Base-by-base conservation (phyloP, 2,329 filamentous ascomycete genomes). In the Paracoccidioides brasiliensis region DNA sequence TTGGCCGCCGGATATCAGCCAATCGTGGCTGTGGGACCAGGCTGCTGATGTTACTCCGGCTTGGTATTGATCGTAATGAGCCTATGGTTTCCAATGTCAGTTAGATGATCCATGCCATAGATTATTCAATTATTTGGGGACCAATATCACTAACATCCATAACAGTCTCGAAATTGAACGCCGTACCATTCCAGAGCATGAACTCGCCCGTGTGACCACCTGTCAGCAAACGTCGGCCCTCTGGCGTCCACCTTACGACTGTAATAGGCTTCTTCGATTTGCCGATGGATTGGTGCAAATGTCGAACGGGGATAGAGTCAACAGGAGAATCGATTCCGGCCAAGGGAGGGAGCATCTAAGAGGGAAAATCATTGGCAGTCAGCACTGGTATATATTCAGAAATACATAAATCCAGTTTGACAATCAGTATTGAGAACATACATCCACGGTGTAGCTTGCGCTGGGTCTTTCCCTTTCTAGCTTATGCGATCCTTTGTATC, bases 141-240 rank as follows among this genome's bases (percentile, higher is more conserved):
- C 2, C 22, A 22, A 22, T 10, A 22, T 32, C n/a, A 54, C 72
- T 54, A 62, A 78, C 75, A 70, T 95, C 90, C 87, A 96, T 96
- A 33, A 98, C 96, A 3, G 93, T 97, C 74, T 98, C 93, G 64
- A 98, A 98, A 71, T 98, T 97, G 80, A 98, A 98, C 30, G 90
- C 91, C 45, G 91, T 97, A 60, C 93, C 93, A 69, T 98, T 98
- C 93, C 93, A 98, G 3, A 98, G 74, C 42, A 94, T 98, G 66
- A 98, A 98, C 69, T 98, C 93, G 66, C 93, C 93, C 69, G 91
- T 97, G 62, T 90, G 95, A 0, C 90, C 95, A 28, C 90, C 93
- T 0, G 93, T 97, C 67, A 98, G 78, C 56, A 98, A 75, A 62
- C 93, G 80, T 58, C 93, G 84, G 33, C 93, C 93, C 71, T 98